Evolutionary conservation across 257 asterid species (phyloP).

Genomic region (Nicotiana benthamiana): DNA sequence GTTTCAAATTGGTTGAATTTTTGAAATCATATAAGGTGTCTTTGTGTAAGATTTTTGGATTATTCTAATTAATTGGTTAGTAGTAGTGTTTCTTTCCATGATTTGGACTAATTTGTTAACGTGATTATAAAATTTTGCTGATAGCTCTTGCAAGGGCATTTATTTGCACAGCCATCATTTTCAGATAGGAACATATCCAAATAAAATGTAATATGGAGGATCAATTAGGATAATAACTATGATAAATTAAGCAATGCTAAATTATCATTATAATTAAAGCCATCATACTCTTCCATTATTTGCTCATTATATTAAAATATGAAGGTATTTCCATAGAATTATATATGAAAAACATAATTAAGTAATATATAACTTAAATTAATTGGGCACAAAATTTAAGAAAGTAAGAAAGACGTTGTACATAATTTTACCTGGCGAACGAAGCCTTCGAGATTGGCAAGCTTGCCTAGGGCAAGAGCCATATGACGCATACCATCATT

Average conservation of each 20-base stretch:
- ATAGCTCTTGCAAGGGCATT: conserved; percentile 12
- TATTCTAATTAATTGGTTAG: conserved; percentile 10
- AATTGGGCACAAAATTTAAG: too few relatives aligned
- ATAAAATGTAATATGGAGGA: not conserved
- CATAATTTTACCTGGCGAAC: conserved; percentile 61
- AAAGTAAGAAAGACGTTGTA: not conserved
- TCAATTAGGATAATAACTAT: not conserved
- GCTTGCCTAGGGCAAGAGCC: conserved; percentile 84
- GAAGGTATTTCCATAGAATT: not conserved
- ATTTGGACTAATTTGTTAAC: conserved; percentile 8
- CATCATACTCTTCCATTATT: not conserved
- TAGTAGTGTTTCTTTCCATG: not conserved
- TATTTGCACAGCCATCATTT: conserved; percentile 20
- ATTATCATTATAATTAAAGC: not conserved
- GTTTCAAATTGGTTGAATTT: conserved; percentile 10
- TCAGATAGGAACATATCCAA: conserved; percentile 16
- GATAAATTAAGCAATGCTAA: not conserved
- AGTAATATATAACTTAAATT: not conserved
- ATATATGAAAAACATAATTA: not conserved
- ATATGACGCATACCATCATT: conserved; percentile 79
- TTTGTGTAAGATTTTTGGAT: conserved; percentile 6
- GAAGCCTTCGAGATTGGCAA: conserved; percentile 79
- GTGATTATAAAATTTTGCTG: conserved; percentile 4
- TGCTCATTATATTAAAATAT: not conserved
- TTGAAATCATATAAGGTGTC: not conserved